phyloP scores from a whole-genome alignment of 2,329 filamentous ascomycete genomes.

The Dryadomyces sulphureus region DNA sequence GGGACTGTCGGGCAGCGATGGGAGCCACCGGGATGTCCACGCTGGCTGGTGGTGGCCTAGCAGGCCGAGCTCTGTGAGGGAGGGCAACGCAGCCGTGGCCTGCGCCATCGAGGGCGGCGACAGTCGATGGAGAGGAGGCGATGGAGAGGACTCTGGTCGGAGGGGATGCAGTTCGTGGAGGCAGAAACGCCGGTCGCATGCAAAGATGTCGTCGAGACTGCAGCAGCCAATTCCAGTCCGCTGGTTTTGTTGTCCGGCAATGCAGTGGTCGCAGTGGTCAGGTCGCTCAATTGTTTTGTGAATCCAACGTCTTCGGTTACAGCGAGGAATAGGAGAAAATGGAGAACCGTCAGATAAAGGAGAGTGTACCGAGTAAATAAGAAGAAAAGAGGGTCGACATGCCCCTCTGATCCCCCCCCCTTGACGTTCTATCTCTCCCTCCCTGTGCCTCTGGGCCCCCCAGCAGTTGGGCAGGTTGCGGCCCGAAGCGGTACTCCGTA shows the following conservation, averaged over 20 bases:
- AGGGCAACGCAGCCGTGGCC: slow-evolving; percentile 2
- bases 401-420: too few relatives aligned
- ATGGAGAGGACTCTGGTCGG: not conserved
- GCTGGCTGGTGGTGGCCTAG: slow-evolving; percentile 2
- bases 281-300: too few relatives aligned
- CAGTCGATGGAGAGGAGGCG: too few relatives aligned
- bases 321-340: not conserved
- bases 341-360: not conserved
- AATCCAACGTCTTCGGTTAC: too few relatives aligned
- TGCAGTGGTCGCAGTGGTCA: not conserved
- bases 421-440: too few relatives aligned
- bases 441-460: too few relatives aligned
- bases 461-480: not conserved
- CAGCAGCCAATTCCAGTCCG: too few relatives aligned
- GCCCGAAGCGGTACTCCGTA: not conserved
- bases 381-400: not conserved
- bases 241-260: not conserved
- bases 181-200: too few relatives aligned
- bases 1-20: not conserved
- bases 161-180: too few relatives aligned
- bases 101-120: too few relatives aligned
- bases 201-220: too few relatives aligned
- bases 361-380: not conserved
- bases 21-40: slow-evolving; percentile 4
- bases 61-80: slow-evolving; percentile 8